These are phyloP conservation scores for Fusarium siculi DNA, from an alignment of 2,329 filamentous ascomycete genomes.

Conservation along the genomic window DNA sequence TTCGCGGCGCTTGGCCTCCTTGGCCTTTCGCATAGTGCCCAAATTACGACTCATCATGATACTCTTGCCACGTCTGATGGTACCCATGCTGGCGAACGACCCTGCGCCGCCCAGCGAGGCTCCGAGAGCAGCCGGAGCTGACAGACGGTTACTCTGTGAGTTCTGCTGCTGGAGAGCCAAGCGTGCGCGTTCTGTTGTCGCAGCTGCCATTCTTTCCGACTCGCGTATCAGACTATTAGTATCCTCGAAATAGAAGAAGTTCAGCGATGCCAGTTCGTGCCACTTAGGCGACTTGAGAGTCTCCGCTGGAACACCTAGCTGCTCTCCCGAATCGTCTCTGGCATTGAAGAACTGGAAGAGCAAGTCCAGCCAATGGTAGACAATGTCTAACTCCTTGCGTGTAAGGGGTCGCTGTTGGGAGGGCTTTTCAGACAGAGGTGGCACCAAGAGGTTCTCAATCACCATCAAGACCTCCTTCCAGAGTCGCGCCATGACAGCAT, in stretches of 20 bases:
- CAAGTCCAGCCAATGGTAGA: slow-evolving; percentile 92
- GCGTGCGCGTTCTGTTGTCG: slow-evolving; percentile 80
- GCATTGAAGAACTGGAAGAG: slow-evolving; percentile 97
- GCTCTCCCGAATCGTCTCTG: slow-evolving; percentile 83
- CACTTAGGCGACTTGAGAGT: slow-evolving; percentile 97
- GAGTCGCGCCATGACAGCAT: slow-evolving; percentile 95
- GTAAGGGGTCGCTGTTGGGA: slow-evolving; percentile 85
- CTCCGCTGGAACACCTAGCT: slow-evolving; percentile 88
- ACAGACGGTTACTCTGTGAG: slow-evolving; percentile 70
- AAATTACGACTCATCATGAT: slow-evolving; percentile 96
- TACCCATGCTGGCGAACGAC: slow-evolving; percentile 73
- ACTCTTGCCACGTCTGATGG: slow-evolving; percentile 74
- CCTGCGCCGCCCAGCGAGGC: slow-evolving; percentile 50
- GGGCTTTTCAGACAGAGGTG: slow-evolving; percentile 93
- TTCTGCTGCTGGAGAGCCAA: slow-evolving; percentile 68
- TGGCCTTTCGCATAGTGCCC: slow-evolving; percentile 94
- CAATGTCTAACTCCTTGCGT: slow-evolving; percentile 90
- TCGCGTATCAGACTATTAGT: slow-evolving; percentile 92
- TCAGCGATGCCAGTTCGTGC: slow-evolving; percentile 93
- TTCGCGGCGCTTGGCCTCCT: slow-evolving; percentile 95
- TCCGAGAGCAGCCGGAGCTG: slow-evolving; percentile 67
- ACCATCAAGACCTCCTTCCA: slow-evolving; percentile 98
- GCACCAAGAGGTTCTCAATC: slow-evolving; percentile 89
- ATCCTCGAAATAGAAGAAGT: slow-evolving; percentile 98
- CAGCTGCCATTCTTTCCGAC: slow-evolving; percentile 95